Evolutionary conservation across 805 yeast species (phyloP).

Genomic region (Candida endomychidarum): DNA sequence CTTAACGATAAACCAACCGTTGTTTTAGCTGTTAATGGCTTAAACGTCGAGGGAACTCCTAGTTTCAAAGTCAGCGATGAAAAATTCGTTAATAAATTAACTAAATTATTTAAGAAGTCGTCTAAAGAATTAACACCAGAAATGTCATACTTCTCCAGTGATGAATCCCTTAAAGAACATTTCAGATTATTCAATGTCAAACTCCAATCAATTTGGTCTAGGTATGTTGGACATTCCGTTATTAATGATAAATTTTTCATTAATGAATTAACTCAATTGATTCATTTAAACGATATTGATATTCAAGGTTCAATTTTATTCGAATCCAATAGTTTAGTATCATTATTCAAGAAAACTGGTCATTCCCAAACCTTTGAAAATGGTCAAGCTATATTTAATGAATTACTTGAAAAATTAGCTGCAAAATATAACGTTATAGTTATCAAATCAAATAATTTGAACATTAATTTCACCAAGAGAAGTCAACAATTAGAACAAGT

Average conservation of each 20-base stretch:
- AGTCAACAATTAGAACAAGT: constrained; percentile 3
- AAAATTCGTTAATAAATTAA: constrained; percentile 3
- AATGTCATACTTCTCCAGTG: constrained; percentile 7
- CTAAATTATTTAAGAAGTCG: constrained; percentile 3
- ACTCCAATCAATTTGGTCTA: constrained; percentile 10
- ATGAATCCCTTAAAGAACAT: constrained; percentile 7
- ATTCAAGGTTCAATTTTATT: constrained; percentile 30
- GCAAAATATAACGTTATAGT: constrained; percentile 2
- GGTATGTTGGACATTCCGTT: neutral
- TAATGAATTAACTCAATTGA: constrained; percentile 48
- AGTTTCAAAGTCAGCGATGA: constrained; percentile 2
- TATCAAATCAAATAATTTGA: constrained; percentile 7
- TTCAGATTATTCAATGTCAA: constrained; percentile 11
- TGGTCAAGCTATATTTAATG: constrained; percentile 35
- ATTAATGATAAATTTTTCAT: constrained; percentile 49
- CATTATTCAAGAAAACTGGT: constrained; percentile 46
- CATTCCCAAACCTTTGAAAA: constrained; percentile 41
- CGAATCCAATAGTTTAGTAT: constrained; percentile 42
- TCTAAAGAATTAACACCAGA: constrained; percentile 12
- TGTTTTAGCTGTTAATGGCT: constrained; percentile 44
- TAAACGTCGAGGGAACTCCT: constrained; percentile 16
- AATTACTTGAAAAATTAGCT: constrained; percentile 22
- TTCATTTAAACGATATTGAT: constrained; percentile 32
- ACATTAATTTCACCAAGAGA: constrained; percentile 8
- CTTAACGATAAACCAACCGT: constrained; percentile 25